Percentiles rank a stretch among this genome's conserved stretches.
These are phyloP conservation scores for Globisporangium lucens DNA, from an alignment of 352 stramenopile species.

Conservation along the genomic window DNA sequence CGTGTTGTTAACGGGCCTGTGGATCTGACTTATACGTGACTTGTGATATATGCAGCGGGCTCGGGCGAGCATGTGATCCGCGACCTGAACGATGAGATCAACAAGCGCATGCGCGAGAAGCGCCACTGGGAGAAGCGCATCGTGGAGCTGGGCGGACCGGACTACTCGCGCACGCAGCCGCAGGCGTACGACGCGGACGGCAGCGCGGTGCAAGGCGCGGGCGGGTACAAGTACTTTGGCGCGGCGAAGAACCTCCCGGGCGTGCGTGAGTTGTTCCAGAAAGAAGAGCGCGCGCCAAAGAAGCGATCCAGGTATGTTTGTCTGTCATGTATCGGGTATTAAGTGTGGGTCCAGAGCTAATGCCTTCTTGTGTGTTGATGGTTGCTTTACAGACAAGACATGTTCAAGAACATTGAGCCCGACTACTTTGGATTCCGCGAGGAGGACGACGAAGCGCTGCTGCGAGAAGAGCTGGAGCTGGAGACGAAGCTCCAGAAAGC, in stretches of 20 bases:
- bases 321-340: no score
- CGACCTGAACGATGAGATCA: conserved; percentile 99
- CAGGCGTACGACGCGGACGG: conserved; percentile 80
- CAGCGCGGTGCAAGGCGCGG: conserved; percentile 49
- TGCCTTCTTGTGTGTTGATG: neutral
- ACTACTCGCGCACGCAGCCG: conserved; percentile 86
- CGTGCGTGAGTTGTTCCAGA: conserved; percentile 94
- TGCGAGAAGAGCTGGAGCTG: conserved; percentile 41
- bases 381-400: conserved; percentile 47
- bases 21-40: neutral
- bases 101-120: conserved; percentile 96
- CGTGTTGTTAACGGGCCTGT: neutral
- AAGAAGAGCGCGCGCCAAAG: conserved; percentile 57
- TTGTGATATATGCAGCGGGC: conserved; percentile 40
- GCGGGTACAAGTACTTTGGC: conserved; percentile 97
- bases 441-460: conserved; percentile 45
- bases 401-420: conserved; percentile 89
- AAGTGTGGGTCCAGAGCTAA: no score
- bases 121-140: conserved; percentile 85
- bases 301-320: conserved; percentile 38
- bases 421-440: conserved; percentile 82
- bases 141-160: conserved; percentile 86
- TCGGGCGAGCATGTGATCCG: conserved; percentile 95
- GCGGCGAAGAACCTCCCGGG: conserved; percentile 95
- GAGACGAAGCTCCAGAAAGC: conserved; percentile 45